Evolutionary conservation across 2,329 filamentous ascomycete genomes (phyloP), one percentile per base, ranked within the genome.

Genomic region (Aspergillus piperis): DNA sequence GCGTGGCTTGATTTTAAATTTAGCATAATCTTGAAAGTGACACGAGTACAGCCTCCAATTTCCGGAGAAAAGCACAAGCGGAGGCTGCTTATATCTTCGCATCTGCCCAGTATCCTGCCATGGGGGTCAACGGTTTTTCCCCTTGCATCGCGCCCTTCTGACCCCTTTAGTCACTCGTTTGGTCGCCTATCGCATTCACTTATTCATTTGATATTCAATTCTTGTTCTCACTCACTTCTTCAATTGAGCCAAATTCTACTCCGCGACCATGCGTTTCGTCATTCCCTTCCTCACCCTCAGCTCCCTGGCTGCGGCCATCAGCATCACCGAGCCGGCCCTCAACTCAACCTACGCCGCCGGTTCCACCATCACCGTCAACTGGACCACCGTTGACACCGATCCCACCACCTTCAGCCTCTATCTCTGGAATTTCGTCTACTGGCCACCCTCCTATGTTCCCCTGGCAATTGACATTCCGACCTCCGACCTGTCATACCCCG

Each of bases 381-480:
- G 78, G 78, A 66, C 68, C 49, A 72, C 68, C 21, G 77, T 79
- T 58, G 75, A 79, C 63, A 79, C 76, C 11, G 78, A 80, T 64
- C 75, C 78, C 17, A 62, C 68, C 36, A 61, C 56, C 41, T 75
- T 80, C 71, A 77, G 75, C 68, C 66, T 80, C 63, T 79, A 75
- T 63, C 74, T 80, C 56, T 76, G 78, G 71, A 80, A 80, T 75
- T 80, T 80, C 66, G 74, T 78, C 63, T 74, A 78, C 67, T 80
- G 75, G 73, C 78, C 78, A 41, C 78, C 78, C 6, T 74, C 67
- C 61, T 79, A 79, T 64, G 70, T 72, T 38, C 68, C 73, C 6
- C 60, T 79, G 58, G 76, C 74, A n/a, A 59, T 68, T 30, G 65
- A 76, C 62, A 67, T 80, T 32, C 70, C 73, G 32, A 75, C 75